Evolutionary conservation across 1,139 yeast genomes (phyloP).

Genomic region (Eremothecium cymbalariae): DNA sequence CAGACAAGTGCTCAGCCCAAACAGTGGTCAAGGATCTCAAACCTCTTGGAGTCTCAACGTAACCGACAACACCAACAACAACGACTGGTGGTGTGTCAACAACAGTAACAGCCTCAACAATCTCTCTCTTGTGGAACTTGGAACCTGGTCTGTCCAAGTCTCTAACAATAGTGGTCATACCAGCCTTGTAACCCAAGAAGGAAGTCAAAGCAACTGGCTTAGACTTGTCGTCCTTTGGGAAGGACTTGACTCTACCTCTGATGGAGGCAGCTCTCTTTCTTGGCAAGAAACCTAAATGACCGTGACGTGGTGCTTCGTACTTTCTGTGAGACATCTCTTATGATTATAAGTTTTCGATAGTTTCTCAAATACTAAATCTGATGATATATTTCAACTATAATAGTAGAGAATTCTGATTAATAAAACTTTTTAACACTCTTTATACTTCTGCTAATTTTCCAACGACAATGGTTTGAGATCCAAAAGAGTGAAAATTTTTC

Average conservation of each 20-base stretch:
- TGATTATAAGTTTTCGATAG: slow-evolving; percentile 6
- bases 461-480: no score
- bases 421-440: not conserved
- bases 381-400: not conserved
- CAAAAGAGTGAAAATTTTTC: slow-evolving; percentile 6
- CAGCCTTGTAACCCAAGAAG: slow-evolving; percentile 98
- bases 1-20: slow-evolving; percentile 99
- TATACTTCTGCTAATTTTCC: slow-evolving; percentile 1
- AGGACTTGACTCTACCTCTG: slow-evolving; percentile 98
- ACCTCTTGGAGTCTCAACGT: slow-evolving; percentile 99
- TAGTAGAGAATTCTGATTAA: not conserved
- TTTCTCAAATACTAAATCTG: not conserved
- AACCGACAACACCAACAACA: slow-evolving; percentile 99
- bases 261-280: slow-evolving; percentile 99
- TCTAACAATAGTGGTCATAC: slow-evolving; percentile 99
- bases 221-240: slow-evolving; percentile 98
- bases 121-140: slow-evolving; percentile 99
- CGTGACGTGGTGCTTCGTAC: slow-evolving; percentile 99
- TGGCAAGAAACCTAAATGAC: slow-evolving; percentile 98
- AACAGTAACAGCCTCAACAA: slow-evolving; percentile 98
- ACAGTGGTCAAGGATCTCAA: slow-evolving; percentile 98
- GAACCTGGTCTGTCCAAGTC: slow-evolving; percentile 99
- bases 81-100: slow-evolving; percentile 99
- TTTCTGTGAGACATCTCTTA: slow-evolving; percentile 94
- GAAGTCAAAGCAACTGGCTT: slow-evolving; percentile 99